phyloP scores from a whole-genome alignment of 2,329 filamentous ascomycete species.

The Beauveria bassiana region DNA sequence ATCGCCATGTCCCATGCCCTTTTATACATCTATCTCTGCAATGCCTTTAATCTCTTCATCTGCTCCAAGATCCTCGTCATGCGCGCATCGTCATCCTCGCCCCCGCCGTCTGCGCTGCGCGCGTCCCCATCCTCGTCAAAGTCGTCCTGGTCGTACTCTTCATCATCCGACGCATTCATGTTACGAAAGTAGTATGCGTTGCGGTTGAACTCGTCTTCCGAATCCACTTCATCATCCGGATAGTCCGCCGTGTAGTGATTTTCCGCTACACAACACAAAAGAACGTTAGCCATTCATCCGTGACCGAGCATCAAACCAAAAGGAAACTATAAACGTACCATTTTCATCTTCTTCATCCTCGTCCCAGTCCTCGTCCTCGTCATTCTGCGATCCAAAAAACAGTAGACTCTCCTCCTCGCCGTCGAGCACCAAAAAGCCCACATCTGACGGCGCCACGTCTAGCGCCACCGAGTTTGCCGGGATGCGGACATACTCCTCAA shows the following conservation, averaged over 20 bases:
- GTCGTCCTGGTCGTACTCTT: conserved; percentile 41
- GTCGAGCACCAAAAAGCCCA: conserved; percentile 51
- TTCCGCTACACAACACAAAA: conserved; percentile 44
- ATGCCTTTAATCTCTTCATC: conserved; percentile 19
- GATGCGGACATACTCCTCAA: conserved; percentile 57
- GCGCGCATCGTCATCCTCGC: conserved; percentile 28
- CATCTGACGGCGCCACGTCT: conserved; percentile 39
- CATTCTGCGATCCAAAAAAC: conserved; percentile 52
- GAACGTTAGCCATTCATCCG: conserved; percentile 1
- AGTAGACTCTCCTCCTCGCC: conserved; percentile 50
- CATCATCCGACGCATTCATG: conserved; percentile 45
- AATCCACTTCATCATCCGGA: conserved; percentile 69
- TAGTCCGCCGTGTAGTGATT: conserved; percentile 76
- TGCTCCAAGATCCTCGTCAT: conserved; percentile 32
- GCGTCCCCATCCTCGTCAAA: conserved; percentile 15
- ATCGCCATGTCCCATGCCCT: background rate
- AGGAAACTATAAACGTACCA: conserved; percentile 32
- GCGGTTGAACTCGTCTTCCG: conserved; percentile 48
- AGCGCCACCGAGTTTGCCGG: conserved; percentile 42
- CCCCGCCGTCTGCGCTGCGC: conserved; percentile 29
- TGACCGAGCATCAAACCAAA: background rate
- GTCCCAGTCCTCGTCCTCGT: conserved; percentile 52
- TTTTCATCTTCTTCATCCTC: conserved; percentile 61
- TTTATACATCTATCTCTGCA: background rate
- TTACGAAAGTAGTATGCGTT: conserved; percentile 49